Evolutionary conservation across 441 rosid genomes (phyloP).

Genomic region (Jatropha podagrica): DNA sequence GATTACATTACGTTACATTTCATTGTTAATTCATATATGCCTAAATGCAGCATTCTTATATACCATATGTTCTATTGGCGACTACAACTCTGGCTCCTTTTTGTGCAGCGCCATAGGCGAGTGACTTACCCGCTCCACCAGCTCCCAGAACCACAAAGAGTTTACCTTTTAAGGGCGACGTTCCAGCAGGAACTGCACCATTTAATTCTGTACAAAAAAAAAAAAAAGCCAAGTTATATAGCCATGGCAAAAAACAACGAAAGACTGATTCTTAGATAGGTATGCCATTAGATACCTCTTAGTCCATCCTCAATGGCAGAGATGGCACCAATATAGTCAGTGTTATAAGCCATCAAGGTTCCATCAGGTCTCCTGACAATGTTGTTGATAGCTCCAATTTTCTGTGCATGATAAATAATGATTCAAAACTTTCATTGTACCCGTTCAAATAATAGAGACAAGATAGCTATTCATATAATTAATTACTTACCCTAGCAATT

Average conservation of each 20-base stretch:
- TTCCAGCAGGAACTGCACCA: constrained; percentile 15
- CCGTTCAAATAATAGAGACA: constrained; percentile 5
- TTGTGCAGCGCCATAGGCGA: constrained; percentile 53
- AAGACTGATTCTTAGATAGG: too few species aligned
- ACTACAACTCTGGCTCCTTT: constrained; percentile 55
- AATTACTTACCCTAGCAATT: constrained; percentile 61
- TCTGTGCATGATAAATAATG: constrained; percentile 21
- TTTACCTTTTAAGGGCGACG: constrained; percentile 46
- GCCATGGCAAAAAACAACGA: too few species aligned
- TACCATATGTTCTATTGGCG: constrained; percentile 51
- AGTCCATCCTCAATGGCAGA: constrained; percentile 59
- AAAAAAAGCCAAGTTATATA: not conserved
- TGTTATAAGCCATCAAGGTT: constrained; percentile 47
- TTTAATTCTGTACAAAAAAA: constrained; percentile 14
- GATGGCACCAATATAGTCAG: constrained; percentile 56
- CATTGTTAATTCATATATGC: too few species aligned
- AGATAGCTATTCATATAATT: too few species aligned
- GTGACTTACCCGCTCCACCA: constrained; percentile 61
- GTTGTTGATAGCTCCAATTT: constrained; percentile 50
- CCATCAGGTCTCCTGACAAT: constrained; percentile 49
- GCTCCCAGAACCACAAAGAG: constrained; percentile 52
- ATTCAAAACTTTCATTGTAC: not conserved
- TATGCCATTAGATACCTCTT: constrained; percentile 28
- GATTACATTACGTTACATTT: too few species aligned
- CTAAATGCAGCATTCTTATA: not conserved